Base-by-base conservation (phyloP, 371 early-diverging fungal species). In the Mortierella polycephala region DNA sequence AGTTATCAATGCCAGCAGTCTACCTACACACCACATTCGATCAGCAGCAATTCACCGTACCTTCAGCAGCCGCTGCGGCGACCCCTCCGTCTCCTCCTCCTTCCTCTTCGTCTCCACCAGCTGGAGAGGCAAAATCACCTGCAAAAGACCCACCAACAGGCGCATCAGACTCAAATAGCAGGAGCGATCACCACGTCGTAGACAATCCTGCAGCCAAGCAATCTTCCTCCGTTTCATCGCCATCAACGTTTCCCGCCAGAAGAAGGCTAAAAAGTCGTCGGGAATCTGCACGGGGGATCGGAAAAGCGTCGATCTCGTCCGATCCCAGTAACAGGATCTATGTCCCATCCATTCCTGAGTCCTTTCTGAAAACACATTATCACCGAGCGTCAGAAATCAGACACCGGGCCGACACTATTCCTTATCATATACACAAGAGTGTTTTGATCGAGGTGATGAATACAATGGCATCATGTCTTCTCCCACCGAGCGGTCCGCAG, bases 391-490 rank as follows among this genome's bases (percentile, higher is more conserved):
- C 63, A 14, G 37, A 53, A 14, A 71, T 57, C 42, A 42, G 12
- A 1, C 57, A 68, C 49, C 47, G 64, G 20, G 63, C 65, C 6
- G 39, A 50, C 0, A 14, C 64, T 1, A 53, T 77, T 4, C 72
- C 77, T 1, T 77, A 77, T 47, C 68, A 71, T 53, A 41, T 77
- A 12, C 72, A 71, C 39, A 47, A 55, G 2, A 60, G 72, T 8
- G 52, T 77, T 21, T 41, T 64, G 61, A 45, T 40, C 16, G 77
- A 77, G 20, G 42, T 77, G 1, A 23, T 60, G 21, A 67, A 64
- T n/a, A 68, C 72, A 0, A 57, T 71, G 60, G 77, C 77, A 12
- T 77, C 77, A 8, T 67, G 77, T 45, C 66, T 77, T 30, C 50
- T 77, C 10, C 51, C 72, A 0, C 71, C 66, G 0, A 14, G 50